Percentiles rank a stretch among this genome's conserved stretches.
Conservation (phyloP, 2,329 filamentous ascomycete species). For the Emmonsia crescens region DNA sequence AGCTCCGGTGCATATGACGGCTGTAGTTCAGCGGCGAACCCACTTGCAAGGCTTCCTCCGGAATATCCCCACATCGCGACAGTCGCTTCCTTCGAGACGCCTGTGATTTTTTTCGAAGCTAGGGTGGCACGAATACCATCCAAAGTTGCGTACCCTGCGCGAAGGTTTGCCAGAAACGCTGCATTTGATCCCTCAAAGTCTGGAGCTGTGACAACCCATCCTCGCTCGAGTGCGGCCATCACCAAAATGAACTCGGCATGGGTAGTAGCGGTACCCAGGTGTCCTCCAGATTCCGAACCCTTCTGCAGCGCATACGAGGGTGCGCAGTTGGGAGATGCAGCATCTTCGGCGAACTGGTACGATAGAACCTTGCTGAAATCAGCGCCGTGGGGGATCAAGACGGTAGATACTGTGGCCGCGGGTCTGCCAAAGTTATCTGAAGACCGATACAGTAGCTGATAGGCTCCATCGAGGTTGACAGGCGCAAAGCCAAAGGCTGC, state of each 20-base stretch:
- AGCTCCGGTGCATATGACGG: conserved; percentile 43
- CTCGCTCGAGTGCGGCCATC: conserved; percentile 28
- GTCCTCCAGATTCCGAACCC: conserved; percentile 31
- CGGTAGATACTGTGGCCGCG: conserved; percentile 30
- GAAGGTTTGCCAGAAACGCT: conserved; percentile 32
- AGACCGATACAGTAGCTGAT: conserved; percentile 34
- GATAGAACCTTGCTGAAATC: conserved; percentile 28
- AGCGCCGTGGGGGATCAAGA: conserved; percentile 28
- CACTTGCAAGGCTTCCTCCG: conserved; percentile 42
- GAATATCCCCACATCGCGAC: conserved; percentile 47
- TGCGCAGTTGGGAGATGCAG: conserved; percentile 18
- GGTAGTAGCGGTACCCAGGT: conserved; percentile 22
- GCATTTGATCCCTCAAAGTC: conserved; percentile 38
- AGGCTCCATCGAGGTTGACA: conserved; percentile 16
- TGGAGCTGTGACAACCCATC: conserved; percentile 40
- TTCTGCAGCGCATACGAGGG: conserved; percentile 23
- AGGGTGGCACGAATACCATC: conserved; percentile 36
- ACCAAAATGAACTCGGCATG: conserved; percentile 26
- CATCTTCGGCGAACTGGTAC: conserved; percentile 30
- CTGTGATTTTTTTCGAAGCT: conserved; percentile 18
- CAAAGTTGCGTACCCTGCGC: conserved; percentile 35
- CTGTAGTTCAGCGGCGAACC: conserved; percentile 42
- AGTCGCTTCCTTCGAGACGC: conserved; percentile 22
- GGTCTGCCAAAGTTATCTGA: conserved; percentile 28
- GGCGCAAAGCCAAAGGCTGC: conserved; percentile 15